phyloP scores from a whole-genome alignment of 768 basidiomycete genomes.

The Amanita molliuscula region DNA sequence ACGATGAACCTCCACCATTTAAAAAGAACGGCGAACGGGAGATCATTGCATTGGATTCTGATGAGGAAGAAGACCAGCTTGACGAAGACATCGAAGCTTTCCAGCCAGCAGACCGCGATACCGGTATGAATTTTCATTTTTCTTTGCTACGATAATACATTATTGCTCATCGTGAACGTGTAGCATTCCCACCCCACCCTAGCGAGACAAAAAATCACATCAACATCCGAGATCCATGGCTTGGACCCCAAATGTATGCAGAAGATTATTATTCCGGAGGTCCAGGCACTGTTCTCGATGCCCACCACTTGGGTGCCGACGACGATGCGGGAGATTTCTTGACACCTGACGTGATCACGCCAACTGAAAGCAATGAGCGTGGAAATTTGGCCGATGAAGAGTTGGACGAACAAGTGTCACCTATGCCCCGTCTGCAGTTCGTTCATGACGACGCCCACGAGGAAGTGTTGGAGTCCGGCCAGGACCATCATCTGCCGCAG shows the following conservation, averaged over 20 bases:
- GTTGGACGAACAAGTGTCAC: not conserved
- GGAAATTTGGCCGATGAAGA: constrained; percentile 7
- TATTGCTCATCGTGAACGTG: constrained; percentile 7
- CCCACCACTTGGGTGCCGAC: constrained; percentile 9
- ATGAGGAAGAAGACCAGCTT: constrained; percentile 13
- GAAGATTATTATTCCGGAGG: constrained; percentile 22
- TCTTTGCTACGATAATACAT: not conserved
- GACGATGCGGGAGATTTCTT: constrained; percentile 15
- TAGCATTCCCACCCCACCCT: constrained; percentile 16
- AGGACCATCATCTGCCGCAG: not conserved
- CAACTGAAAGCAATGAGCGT: constrained; percentile 11
- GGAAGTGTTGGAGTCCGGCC: not conserved
- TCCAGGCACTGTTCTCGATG: not conserved
- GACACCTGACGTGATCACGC: constrained; percentile 17
- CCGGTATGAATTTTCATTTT: constrained; percentile 15
- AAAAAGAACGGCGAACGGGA: constrained; percentile 1
- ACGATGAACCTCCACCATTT: not conserved
- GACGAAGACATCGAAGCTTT: constrained; percentile 15
- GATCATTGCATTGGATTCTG: constrained; percentile 12
- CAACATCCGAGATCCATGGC: constrained; percentile 26
- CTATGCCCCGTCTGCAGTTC: not conserved
- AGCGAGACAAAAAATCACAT: constrained; percentile 8
- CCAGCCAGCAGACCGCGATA: constrained; percentile 22
- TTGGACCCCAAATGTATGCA: constrained; percentile 21
- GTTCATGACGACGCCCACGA: not conserved